Evolutionary conservation across 306 rosid species (phyloP).

Genomic region (Oxytropis ochrocephala): DNA sequence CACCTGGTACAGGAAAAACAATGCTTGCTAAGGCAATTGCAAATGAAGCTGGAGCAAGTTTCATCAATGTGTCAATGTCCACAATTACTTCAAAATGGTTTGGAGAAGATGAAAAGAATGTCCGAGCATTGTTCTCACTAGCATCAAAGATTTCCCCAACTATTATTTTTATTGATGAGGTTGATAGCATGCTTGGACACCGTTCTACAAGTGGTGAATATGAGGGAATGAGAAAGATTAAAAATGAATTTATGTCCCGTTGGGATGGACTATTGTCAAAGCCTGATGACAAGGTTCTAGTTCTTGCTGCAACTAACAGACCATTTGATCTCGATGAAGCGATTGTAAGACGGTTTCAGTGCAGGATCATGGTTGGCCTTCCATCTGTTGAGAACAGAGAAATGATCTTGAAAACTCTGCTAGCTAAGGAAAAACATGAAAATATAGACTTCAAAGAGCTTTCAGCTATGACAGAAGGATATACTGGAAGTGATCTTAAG

Average conservation of each 20-base stretch:
- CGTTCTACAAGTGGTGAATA: constrained; percentile 60
- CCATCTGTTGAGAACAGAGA: constrained; percentile 74
- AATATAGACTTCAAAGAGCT: constrained; percentile 68
- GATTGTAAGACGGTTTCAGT: constrained; percentile 71
- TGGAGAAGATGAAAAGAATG: constrained; percentile 78
- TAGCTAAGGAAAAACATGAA: constrained; percentile 61
- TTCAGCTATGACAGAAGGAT: constrained; percentile 76
- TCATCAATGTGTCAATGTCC: constrained; percentile 75
- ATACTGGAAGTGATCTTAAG: constrained; percentile 95
- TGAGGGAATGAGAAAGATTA: constrained; percentile 71
- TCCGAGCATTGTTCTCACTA: constrained; percentile 69
- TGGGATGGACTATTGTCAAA: constrained; percentile 81
- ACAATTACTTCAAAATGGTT: constrained; percentile 75
- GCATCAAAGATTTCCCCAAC: constrained; percentile 85
- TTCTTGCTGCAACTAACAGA: constrained; percentile 83
- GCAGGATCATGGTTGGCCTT: constrained; percentile 85
- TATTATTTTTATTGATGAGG: constrained; percentile 76
- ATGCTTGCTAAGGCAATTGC: constrained; percentile 90
- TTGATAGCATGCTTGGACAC: constrained; percentile 86
- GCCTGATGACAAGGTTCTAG: constrained; percentile 58
- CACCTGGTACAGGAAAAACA: constrained; percentile 90
- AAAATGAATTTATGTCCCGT: constrained; percentile 81
- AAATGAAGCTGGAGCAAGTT: constrained; percentile 76
- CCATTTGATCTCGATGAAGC: constrained; percentile 94
- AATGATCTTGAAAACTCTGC: constrained; percentile 66